Evolutionary conservation across 257 asterid genomes (phyloP).

Genomic region (Lycium ferocissimum): DNA sequence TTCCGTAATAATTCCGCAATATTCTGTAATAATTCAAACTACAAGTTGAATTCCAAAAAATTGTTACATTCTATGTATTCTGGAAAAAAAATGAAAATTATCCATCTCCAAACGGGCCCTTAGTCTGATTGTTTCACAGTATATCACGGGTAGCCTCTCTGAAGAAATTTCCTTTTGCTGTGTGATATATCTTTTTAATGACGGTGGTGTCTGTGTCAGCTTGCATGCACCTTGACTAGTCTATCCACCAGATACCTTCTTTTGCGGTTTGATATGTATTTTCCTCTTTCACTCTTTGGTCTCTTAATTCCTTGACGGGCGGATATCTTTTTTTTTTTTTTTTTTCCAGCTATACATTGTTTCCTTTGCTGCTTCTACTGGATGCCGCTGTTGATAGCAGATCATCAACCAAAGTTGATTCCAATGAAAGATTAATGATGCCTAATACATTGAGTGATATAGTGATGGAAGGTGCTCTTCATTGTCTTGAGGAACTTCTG

Average conservation of each 20-base stretch:
- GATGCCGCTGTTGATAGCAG: slow-evolving; percentile 81
- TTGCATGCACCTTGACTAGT: neutral
- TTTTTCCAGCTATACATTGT: slow-evolving; percentile 72
- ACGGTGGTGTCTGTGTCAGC: too few relatives aligned
- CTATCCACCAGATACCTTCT: neutral
- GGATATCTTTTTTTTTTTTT: slow-evolving; percentile 33
- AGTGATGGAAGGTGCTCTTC: slow-evolving; percentile 75
- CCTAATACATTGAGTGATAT: slow-evolving; percentile 64
- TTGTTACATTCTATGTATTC: too few relatives aligned
- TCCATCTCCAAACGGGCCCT: too few relatives aligned
- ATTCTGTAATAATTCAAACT: too few relatives aligned
- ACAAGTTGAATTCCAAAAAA: too few relatives aligned
- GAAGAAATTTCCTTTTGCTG: neutral
- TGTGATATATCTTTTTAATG: neutral
- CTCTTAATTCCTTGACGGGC: slow-evolving; percentile 13
- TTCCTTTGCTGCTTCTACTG: slow-evolving; percentile 85
- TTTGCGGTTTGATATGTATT: neutral
- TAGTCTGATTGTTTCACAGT: neutral
- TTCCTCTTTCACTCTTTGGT: neutral
- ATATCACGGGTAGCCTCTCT: neutral
- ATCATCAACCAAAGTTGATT: slow-evolving; percentile 52
- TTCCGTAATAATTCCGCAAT: too few relatives aligned
- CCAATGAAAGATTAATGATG: slow-evolving; percentile 41
- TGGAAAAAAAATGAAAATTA: too few relatives aligned
- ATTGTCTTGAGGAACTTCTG: slow-evolving; percentile 84